These are phyloP conservation scores for Zasmidium citrigriseum DNA, from an alignment of 2,329 filamentous ascomycete genomes.

Conservation along the genomic window DNA sequence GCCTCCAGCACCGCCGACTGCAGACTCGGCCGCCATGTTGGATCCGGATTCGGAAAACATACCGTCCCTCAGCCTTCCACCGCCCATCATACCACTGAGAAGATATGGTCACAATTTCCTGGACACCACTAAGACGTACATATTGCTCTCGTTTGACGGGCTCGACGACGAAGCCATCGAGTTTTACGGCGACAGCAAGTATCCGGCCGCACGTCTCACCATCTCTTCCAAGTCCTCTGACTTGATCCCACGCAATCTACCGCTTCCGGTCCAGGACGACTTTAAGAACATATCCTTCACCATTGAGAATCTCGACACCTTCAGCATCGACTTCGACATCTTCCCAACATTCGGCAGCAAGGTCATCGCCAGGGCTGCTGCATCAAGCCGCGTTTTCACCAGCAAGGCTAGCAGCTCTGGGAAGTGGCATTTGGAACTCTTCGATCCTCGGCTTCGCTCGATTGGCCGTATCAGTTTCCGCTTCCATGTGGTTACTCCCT, in stretches of 20 bases:
- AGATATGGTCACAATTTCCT: conserved; percentile 98
- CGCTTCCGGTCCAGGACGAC: conserved; percentile 94
- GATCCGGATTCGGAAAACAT: conserved; percentile 66
- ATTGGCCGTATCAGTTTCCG: conserved; percentile 95
- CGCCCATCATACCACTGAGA: conserved; percentile 91
- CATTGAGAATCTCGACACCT: conserved; percentile 87
- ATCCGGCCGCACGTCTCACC: conserved; percentile 89
- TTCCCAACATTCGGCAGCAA: conserved; percentile 97
- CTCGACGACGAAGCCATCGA: conserved; percentile 72
- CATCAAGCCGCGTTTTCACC: conserved; percentile 82
- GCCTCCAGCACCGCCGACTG: conserved; percentile 58
- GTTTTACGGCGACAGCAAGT: conserved; percentile 98
- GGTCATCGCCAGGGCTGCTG: conserved; percentile 93
- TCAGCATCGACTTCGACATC: conserved; percentile 95
- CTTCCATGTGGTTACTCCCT: conserved; percentile 95
- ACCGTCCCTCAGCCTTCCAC: conserved; percentile 85
- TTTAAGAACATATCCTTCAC: conserved; percentile 93
- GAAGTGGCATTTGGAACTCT: conserved; percentile 81
- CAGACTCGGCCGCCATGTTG: conserved; percentile 24
- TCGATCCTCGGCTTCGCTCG: conserved; percentile 85
- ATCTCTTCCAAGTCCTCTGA: conserved; percentile 97
- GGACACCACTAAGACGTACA: conserved; percentile 87
- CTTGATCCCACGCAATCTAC: conserved; percentile 92
- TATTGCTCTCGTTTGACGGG: conserved; percentile 87
- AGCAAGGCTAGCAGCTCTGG: conserved; percentile 73